Percentiles rank a stretch among this genome's conserved stretches.
Evolutionary conservation across 148 eudicot genomes (phyloP).

Genomic region (Beta vulgaris): DNA sequence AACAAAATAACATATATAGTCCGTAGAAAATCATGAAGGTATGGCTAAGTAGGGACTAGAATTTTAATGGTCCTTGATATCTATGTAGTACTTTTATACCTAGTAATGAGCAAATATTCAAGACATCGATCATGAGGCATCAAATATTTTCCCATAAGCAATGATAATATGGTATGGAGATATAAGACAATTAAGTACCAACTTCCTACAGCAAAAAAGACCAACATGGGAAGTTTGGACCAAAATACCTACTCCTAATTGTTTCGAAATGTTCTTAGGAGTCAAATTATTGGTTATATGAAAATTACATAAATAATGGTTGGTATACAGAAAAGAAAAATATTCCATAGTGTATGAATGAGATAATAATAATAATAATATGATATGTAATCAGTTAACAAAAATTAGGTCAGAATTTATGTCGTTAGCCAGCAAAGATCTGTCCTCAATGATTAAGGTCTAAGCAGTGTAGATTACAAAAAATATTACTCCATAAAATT

Average conservation of each 20-base stretch:
- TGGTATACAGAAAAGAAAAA: too few relatives aligned
- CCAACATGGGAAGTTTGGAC: background rate
- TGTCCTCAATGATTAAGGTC: background rate
- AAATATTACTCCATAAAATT: background rate
- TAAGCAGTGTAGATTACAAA: background rate
- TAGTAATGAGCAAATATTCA: background rate
- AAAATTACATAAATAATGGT: too few relatives aligned
- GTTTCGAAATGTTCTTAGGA: background rate
- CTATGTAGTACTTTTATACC: background rate
- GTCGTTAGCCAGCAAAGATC: background rate
- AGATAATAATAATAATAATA: too few relatives aligned
- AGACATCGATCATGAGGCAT: conserved; percentile 2
- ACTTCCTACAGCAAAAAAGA: background rate
- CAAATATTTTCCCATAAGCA: conserved; percentile 2
- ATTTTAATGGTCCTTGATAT: background rate
- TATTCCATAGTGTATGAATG: background rate
- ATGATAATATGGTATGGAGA: conserved; percentile 11
- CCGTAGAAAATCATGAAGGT: background rate
- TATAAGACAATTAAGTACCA: conserved; percentile 11
- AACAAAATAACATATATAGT: too few relatives aligned
- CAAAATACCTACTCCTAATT: background rate
- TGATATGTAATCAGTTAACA: background rate
- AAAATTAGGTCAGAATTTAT: too few relatives aligned
- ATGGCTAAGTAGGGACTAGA: background rate
- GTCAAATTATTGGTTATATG: background rate